Evolutionary conservation across 768 basidiomycete genomes (phyloP), one percentile per base, ranked within the genome.

Genomic region (Fibroporia radiculosa): DNA sequence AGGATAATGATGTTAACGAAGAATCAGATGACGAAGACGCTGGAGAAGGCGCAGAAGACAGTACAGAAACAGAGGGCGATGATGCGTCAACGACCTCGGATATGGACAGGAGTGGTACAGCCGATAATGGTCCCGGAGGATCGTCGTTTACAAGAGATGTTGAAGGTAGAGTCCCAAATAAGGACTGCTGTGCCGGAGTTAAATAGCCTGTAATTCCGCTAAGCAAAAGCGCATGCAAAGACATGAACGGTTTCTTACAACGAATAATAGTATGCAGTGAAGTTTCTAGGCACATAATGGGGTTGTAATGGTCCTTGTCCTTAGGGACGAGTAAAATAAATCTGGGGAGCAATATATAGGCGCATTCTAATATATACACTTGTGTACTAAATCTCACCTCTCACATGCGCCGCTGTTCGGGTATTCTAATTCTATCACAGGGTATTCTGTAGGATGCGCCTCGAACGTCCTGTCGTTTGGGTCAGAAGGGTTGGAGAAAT

Each of bases 251-350:
- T 32, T n/a, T 58, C 76, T 25, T 47, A 84, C 85, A 74, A 63
- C 85, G 75, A 47, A 89, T 64, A 36, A 91, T 88, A 39, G 78
- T 78, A 60, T 80, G 72, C 23, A 92, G 62, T 10, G 81, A 74
- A 48, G 73, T 70, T 65, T 87, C 83, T 26, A 92, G 67, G 56
- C 84, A 84, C 70, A 82, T 74, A 45, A 92, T 82, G 12, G 89
- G 89, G 58, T 86, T 84, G 62, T 90, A 92, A 52, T 90, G 85
- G 54, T 92, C 87, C 53, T 79, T 79, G 68, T 92, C 88, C 56
- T 80, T 86, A 24, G 89, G 89, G 34, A 73, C 78, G 42, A 91
- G 73, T 48, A 91, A 71, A 49, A 85, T 73, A 66, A 80, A 91
- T 60, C 86, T 89, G 45, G 11, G 22, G 27, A 26, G 7, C 23